Evolutionary conservation across 2,329 filamentous ascomycete species (phyloP).

Genomic region (Cladophialophora psammophila): DNA sequence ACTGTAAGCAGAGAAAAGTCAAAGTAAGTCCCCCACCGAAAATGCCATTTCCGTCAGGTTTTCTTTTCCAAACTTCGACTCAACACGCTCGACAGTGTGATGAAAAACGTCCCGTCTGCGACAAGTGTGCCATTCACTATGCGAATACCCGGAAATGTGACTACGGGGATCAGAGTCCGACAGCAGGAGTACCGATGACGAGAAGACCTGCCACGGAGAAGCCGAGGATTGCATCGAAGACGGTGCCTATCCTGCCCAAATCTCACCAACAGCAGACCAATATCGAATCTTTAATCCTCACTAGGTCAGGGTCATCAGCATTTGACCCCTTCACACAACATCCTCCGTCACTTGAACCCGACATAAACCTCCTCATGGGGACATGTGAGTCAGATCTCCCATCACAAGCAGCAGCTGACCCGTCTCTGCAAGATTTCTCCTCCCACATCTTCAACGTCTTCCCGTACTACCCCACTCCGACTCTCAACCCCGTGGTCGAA

Average conservation of each 20-base stretch:
- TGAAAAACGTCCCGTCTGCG: slow-evolving; percentile 20
- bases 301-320: not conserved
- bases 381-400: slow-evolving; percentile 3
- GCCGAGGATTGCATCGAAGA: not conserved
- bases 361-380: slow-evolving; percentile 21
- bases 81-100: slow-evolving; percentile 9
- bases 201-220: not conserved
- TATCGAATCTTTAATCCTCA: not conserved
- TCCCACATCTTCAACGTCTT: slow-evolving; percentile 24
- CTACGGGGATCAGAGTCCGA: slow-evolving; percentile 16
- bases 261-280: slow-evolving; percentile 1
- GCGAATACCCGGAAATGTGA: slow-evolving; percentile 18
- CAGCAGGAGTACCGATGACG: slow-evolving; percentile 1
- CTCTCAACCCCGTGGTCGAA: slow-evolving; percentile 20
- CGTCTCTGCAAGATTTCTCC: slow-evolving; percentile 7
- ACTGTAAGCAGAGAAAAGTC: slow-evolving; percentile 20
- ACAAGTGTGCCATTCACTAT: slow-evolving; percentile 22
- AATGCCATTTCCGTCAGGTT: not conserved
- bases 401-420: not conserved
- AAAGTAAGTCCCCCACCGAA: slow-evolving; percentile 1
- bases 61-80: not conserved
- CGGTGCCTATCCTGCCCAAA: slow-evolving; percentile 19
- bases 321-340: slow-evolving; percentile 21
- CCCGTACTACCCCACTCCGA: slow-evolving; percentile 22
- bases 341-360: slow-evolving; percentile 15